phyloP scores from a whole-genome alignment of 805 yeast species.

The Myxozyma monticola region DNA sequence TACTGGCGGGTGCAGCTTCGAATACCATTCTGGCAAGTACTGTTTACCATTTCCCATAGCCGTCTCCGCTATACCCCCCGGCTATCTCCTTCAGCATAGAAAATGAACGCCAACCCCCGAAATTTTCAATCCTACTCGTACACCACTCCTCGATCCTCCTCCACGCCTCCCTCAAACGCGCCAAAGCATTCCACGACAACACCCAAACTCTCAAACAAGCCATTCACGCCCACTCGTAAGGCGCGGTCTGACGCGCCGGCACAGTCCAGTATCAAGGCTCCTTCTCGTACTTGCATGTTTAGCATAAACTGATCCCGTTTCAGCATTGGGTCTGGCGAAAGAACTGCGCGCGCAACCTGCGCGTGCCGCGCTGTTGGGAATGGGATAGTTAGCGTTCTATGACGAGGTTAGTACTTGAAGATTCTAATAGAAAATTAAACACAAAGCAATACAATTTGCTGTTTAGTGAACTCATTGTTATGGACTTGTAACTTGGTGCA shows the following conservation, averaged over 20 bases:
- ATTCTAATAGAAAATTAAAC: too few species aligned
- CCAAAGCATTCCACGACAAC: conserved; percentile 80
- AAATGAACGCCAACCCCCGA: background rate
- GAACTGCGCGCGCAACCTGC: conserved; percentile 56
- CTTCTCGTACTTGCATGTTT: conserved; percentile 36
- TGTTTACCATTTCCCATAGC: too few species aligned
- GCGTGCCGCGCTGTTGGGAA: conserved; percentile 63
- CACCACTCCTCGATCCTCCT: background rate
- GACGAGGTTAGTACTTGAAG: background rate
- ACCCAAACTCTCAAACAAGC: conserved; percentile 71
- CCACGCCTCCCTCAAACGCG: conserved; percentile 52
- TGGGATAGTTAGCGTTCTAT: conserved; percentile 57
- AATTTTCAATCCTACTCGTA: conserved; percentile 1
- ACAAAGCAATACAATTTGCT: too few species aligned
- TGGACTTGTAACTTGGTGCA: too few species aligned
- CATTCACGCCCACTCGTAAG: conserved; percentile 81
- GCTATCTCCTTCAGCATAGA: background rate
- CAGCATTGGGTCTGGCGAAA: conserved; percentile 79
- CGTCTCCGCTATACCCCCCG: background rate
- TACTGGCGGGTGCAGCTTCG: too few species aligned
- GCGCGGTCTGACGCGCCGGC: conserved; percentile 69
- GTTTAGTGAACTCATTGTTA: too few species aligned
- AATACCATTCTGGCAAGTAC: too few species aligned
- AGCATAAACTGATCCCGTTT: conserved; percentile 65
- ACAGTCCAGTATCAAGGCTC: conserved; percentile 52